phyloP scores from a whole-genome alignment of 257 asterid species.

The Ehretia macrophylla region DNA sequence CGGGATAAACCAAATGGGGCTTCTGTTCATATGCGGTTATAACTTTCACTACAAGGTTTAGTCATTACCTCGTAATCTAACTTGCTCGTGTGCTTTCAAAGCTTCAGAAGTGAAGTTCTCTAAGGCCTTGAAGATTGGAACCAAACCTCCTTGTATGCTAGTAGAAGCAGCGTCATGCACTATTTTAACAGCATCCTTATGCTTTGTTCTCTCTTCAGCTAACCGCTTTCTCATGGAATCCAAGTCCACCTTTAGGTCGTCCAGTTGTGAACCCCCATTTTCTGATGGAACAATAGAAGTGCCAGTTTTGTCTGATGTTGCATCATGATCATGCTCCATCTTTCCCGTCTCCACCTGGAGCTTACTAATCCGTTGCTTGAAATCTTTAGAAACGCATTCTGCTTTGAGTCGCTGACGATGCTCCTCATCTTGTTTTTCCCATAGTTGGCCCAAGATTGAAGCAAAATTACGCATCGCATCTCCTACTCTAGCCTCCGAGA shows the following conservation, averaged over 20 bases:
- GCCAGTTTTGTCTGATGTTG: too few species aligned
- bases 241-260: conserved; percentile 82
- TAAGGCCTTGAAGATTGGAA: conserved; percentile 89
- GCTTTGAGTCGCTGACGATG: conserved; percentile 77
- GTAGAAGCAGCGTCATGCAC: conserved; percentile 91
- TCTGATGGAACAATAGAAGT: conserved; percentile 53
- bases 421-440: conserved; percentile 88
- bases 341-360: conserved; percentile 16
- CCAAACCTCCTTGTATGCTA: conserved; percentile 79
- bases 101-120: conserved; percentile 77
- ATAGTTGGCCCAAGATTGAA: conserved; percentile 57
- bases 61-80: conserved; percentile 31
- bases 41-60: not conserved
- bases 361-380: conserved; percentile 43
- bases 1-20: too few species aligned
- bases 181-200: conserved; percentile 72
- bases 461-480: conserved; percentile 77
- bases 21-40: too few species aligned
- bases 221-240: conserved; percentile 55
- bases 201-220: conserved; percentile 72
- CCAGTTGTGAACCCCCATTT: conserved; percentile 27
- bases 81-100: conserved; percentile 70
- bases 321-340: conserved; percentile 11
- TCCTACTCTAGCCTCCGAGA: conserved; percentile 66
- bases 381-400: conserved; percentile 57